Percentiles rank a stretch among this genome's conserved stretches.
Conservation (phyloP, 2,329 filamentous ascomycete genomes). For the Colletotrichum endophyticum region DNA sequence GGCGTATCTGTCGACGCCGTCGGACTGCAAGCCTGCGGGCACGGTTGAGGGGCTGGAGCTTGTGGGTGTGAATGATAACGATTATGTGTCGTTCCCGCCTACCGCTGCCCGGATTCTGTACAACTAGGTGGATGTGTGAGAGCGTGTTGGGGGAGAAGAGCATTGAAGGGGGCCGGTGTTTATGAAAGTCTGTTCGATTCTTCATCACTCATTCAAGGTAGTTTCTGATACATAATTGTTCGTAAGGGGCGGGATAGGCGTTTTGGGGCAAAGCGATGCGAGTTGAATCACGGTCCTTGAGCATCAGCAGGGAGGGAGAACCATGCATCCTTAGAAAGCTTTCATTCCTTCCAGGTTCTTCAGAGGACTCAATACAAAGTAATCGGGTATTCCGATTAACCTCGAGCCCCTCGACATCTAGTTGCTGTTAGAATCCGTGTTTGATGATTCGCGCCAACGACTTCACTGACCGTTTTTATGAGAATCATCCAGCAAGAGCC, state of each 20-base stretch:
- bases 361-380: neutral
- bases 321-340: neutral
- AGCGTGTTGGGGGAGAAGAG: neutral
- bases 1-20: conserved; percentile 11
- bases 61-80: conserved; percentile 18
- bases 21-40: conserved; percentile 17
- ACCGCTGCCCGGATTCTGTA: conserved; percentile 12
- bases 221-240: neutral
- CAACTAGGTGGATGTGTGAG: neutral
- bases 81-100: conserved; percentile 14
- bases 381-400: neutral
- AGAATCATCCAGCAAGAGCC: neutral
- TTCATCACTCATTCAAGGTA: neutral
- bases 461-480: no score
- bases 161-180: neutral
- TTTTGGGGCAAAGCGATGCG: neutral
- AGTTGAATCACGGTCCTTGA: neutral
- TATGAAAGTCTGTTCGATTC: neutral
- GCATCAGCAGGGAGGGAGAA: neutral
- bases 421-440: neutral
- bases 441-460: no score
- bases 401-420: neutral
- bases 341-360: neutral
- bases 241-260: neutral
- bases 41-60: conserved; percentile 21